Evolutionary conservation across 768 basidiomycete genomes (phyloP).

Genomic region (Auricularia heimuer): DNA sequence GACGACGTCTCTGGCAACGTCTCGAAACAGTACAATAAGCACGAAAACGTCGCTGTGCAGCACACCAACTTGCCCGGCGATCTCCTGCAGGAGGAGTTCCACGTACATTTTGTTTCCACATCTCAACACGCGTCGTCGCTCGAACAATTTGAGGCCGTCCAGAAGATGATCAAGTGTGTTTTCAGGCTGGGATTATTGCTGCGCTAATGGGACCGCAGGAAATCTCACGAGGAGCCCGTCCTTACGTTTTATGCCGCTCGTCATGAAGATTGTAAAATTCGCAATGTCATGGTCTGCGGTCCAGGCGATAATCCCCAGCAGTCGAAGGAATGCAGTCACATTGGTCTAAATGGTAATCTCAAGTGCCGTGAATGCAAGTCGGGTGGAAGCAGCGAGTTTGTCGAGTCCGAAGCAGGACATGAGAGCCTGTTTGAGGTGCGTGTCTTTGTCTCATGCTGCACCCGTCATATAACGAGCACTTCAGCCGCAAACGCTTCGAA

Average conservation of each 20-base stretch:
- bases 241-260: conserved; percentile 6
- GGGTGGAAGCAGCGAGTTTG: conserved; percentile 8
- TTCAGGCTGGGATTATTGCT: not conserved
- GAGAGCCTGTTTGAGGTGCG: conserved; percentile 5
- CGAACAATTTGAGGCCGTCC: conserved; percentile 30
- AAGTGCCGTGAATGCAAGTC: conserved; percentile 10
- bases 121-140: conserved; percentile 27
- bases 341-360: conserved; percentile 10
- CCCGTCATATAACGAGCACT: no score
- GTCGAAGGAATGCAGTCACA: conserved; percentile 12
- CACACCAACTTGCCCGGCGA: conserved; percentile 3
- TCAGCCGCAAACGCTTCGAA: no score
- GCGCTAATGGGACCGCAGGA: conserved; percentile 1
- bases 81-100: conserved; percentile 3
- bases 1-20: conserved; percentile 11
- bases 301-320: conserved; percentile 16
- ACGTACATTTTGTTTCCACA: conserved; percentile 14
- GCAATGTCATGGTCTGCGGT: conserved; percentile 1
- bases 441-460: not conserved
- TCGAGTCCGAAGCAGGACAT: conserved; percentile 10
- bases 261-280: not conserved
- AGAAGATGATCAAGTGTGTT: conserved; percentile 15
- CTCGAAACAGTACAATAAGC: conserved; percentile 7
- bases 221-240: conserved; percentile 7
- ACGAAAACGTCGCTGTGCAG: conserved; percentile 3